phyloP scores from a whole-genome alignment of 208 protist species.

The Tetramitus jugosus region DNA sequence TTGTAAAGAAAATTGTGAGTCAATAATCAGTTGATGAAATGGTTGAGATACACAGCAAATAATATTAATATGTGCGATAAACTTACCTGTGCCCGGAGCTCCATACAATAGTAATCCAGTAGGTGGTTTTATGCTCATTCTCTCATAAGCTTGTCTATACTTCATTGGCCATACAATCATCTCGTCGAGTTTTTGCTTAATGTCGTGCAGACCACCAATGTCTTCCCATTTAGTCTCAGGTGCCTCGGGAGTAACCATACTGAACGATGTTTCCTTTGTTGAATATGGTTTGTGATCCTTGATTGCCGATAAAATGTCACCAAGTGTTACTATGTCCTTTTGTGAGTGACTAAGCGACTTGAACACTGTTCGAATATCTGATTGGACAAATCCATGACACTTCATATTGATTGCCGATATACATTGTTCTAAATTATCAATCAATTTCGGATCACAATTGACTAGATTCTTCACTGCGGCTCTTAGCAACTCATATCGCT shows the following conservation, averaged over 20 bases:
- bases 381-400: background rate
- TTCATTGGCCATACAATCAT: conserved; percentile 73
- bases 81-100: conserved; percentile 72
- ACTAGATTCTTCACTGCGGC: background rate
- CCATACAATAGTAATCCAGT: conserved; percentile 81
- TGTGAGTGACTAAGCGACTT: background rate
- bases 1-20: too few relatives aligned
- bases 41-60: too few relatives aligned
- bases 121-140: conserved; percentile 79
- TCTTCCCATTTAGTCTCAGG: conserved; percentile 78
- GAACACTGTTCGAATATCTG: background rate
- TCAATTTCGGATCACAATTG: too few relatives aligned
- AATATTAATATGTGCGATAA: too few relatives aligned
- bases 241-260: conserved; percentile 58
- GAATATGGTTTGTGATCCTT: background rate
- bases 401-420: background rate
- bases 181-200: conserved; percentile 74
- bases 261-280: conserved; percentile 47
- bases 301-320: background rate
- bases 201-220: conserved; percentile 80
- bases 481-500: conserved; percentile 2
- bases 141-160: conserved; percentile 68
- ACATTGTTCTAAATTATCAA: background rate
- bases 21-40: too few relatives aligned
- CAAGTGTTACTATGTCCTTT: background rate